phyloP scores from a whole-genome alignment of 352 stramenopile species.

The Globisporangium nodosum region DNA sequence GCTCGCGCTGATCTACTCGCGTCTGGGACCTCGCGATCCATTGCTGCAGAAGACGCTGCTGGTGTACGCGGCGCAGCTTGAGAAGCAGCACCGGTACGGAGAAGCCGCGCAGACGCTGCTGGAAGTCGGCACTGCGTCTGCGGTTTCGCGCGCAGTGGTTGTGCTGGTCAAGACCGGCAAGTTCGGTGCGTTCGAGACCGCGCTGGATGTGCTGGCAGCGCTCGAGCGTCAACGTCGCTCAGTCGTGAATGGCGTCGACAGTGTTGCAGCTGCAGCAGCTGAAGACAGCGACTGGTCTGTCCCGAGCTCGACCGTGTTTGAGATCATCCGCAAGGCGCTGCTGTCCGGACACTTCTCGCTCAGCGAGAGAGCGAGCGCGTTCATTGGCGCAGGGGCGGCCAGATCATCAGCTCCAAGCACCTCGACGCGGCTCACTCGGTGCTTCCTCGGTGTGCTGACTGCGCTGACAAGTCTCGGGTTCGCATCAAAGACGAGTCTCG shows the following conservation, averaged over 20 bases:
- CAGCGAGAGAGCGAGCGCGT: conserved; percentile 23
- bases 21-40: conserved; percentile 31
- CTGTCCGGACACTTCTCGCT: conserved; percentile 15
- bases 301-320: conserved; percentile 33
- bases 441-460: conserved; percentile 9
- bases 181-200: conserved; percentile 18
- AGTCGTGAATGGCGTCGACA: neutral
- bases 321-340: conserved; percentile 27
- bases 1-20: conserved; percentile 38
- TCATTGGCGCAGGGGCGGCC: conserved; percentile 3
- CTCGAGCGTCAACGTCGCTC: neutral
- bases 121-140: conserved; percentile 17
- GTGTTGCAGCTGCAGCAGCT: neutral
- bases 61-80: conserved; percentile 33
- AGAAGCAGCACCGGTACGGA: conserved; percentile 21
- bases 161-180: conserved; percentile 32
- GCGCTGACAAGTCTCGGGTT: neutral
- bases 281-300: conserved; percentile 18
- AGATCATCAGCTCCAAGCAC: conserved; percentile 11
- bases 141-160: conserved; percentile 19
- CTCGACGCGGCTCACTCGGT: conserved; percentile 7
- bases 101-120: conserved; percentile 28
- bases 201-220: conserved; percentile 24
- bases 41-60: conserved; percentile 32
- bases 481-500: neutral